Base-by-base conservation (phyloP, 2,329 filamentous ascomycete species). In the Clathrospora elynae region DNA sequence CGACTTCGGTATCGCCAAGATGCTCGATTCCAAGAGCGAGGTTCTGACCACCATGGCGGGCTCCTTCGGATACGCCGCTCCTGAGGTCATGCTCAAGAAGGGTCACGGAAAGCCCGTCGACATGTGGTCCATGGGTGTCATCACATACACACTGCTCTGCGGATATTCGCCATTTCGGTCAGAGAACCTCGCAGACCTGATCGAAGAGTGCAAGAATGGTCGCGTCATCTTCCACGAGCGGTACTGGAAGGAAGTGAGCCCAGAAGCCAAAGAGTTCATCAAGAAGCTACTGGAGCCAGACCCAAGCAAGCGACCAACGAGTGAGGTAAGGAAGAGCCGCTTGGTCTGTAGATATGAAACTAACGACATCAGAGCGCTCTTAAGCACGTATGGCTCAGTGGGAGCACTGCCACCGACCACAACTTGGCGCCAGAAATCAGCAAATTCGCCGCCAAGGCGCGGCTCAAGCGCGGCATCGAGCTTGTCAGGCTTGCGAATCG, bases 121-220 rank as follows among this genome's bases (percentile, higher is more conserved):
- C 68, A 96, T 99, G 89, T 99, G 93, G 93, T 97, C 93, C 3
- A 81, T 99, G 73, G 93, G 93, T 51, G 93, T 99, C 64, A 99
- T 99, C 64, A 97, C 93, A 28, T 99, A 99, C 74, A 99, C 93
- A 11, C 80, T 99, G 18, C 87, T 99, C 36, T 99, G 95, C 69
- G 93, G 93, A 58, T 99, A 99, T 77, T 96, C 92, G 30, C 93
- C 93, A 13, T 99, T 99, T 82, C 86, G 93, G 57, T 93, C 90
- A 50, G 93, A 99, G 76, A 96, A 88, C 63, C 78, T 99, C 34
- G 82, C 87, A 55, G 93, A 97, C 62, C 79, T 99, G 55, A 95
- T 99, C 56, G 89, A 96, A 52, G 93, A 99, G 74, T 97, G 91
- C 75, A 90, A 83, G 62, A 84, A 82, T 49, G 87, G 84, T 26